Evolutionary conservation across 2,329 filamentous ascomycete genomes (phyloP), one percentile per base, ranked within the genome.

Genomic region (Epicoccum sorghinum): DNA sequence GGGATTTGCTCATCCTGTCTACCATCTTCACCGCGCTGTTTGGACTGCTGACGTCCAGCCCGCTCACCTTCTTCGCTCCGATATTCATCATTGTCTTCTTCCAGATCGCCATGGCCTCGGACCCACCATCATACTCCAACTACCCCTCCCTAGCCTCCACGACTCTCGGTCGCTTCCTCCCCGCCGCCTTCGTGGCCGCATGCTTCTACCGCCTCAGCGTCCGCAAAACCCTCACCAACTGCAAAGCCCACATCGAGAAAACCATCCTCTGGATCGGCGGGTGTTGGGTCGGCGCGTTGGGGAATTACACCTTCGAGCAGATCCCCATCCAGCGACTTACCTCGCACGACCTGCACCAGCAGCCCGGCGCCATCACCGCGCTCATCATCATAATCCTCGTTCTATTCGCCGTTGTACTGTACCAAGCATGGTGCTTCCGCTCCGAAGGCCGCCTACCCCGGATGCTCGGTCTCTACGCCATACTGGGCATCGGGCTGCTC

Each of bases 401-500:
- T 2, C 36, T 75, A 7, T 49, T 68, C 14, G 53, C 48, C 6
- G 52, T 72, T 14, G 67, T 65, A 2, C 36, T 73, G 3, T 69
- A 66, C 37, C 73, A 75, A 62, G 63, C 65, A 8, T 71, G 65
- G 65, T 69, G 66, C 44, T 67, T 75, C 54, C 58, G 72, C 23
- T 56, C 50, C 32, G 71, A 75, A 57, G 69, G 71, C 10, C 62
- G 71, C 2, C 83, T 98, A 61, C 82, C 89, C 32, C 84, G 83
- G 37, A 93, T 93, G 67, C 83, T 97, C 7, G 86, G 84, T 61
- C 80, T 97, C 10, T 97, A 97, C 72, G 82, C 80, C n/a, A 77
- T 89, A 2, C 83, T 96, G 51, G 78, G 97, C 6, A 89, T 87
- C 2, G 82, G 97, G n/a, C 80, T 97, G 0, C 82, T 97, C 1